Conservation (phyloP, 768 basidiomycete species). For the Podaxis mareebaensis region DNA sequence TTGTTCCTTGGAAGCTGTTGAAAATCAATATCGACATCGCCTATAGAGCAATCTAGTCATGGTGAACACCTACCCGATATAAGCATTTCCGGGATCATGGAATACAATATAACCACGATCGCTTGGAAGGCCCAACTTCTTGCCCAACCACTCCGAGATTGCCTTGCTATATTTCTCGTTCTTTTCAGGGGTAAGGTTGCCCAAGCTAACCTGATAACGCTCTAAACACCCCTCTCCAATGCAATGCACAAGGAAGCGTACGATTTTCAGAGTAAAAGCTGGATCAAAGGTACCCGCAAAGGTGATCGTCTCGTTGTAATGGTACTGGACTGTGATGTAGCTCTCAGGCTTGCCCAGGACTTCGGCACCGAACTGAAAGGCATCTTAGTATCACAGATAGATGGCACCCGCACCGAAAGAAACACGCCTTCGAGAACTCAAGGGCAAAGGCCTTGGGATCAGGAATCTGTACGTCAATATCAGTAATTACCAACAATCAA, state of each 20-base stretch:
- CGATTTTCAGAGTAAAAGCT: conserved; percentile 58
- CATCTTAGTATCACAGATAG: not conserved
- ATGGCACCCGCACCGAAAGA: not conserved
- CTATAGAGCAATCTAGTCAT: not conserved
- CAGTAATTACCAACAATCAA: not conserved
- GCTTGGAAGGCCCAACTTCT: conserved; percentile 48
- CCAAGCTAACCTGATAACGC: conserved; percentile 50
- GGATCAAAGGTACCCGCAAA: conserved; percentile 68
- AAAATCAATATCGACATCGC: not conserved
- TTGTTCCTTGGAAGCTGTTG: conserved; percentile 41
- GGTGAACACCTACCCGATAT: conserved; percentile 43
- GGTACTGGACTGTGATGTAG: conserved; percentile 55
- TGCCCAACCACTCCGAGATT: conserved; percentile 54
- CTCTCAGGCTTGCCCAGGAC: conserved; percentile 54
- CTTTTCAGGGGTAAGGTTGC: conserved; percentile 46
- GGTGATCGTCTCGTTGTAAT: conserved; percentile 58
- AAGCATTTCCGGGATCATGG: conserved; percentile 51
- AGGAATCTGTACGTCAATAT: conserved; percentile 25
- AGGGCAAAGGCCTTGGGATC: conserved; percentile 43
- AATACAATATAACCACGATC: conserved; percentile 64
- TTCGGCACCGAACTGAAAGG: conserved; percentile 49
- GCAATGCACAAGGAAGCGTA: conserved; percentile 32
- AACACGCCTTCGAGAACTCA: conserved; percentile 57
- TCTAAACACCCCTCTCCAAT: not conserved
- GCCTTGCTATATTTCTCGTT: conserved; percentile 57